Percentiles rank a stretch among this genome's conserved stretches.
Evolutionary conservation across 1,284 basidiomycete genomes (phyloP).

Genomic region (Cryptococcus wingfieldii): DNA sequence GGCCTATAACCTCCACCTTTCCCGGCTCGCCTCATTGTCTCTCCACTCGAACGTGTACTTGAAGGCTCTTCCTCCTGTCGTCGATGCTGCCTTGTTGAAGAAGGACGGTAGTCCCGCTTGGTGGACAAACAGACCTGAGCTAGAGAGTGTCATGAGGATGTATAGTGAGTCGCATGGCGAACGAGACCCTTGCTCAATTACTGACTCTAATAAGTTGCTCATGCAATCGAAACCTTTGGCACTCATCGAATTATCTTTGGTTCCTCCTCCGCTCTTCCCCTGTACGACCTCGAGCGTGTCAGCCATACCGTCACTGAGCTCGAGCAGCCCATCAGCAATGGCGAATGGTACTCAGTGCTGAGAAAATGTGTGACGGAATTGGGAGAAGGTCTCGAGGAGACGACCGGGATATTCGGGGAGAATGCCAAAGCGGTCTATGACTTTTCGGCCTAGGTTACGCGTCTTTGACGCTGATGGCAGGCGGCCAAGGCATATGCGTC

Average conservation of each 20-base stretch:
- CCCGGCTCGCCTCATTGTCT: conserved; percentile 68
- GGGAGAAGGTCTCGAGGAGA: conserved; percentile 68
- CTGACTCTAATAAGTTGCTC: conserved; percentile 18
- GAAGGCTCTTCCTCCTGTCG: conserved; percentile 73
- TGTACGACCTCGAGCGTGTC: conserved; percentile 10
- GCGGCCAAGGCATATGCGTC: too few species aligned
- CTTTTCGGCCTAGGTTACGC: neutral
- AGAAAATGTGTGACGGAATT: conserved; percentile 76
- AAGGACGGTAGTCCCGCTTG: conserved; percentile 39
- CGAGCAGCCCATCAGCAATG: conserved; percentile 52
- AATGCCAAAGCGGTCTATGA: conserved; percentile 32
- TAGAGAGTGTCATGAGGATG: conserved; percentile 78
- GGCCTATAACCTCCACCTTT: conserved; percentile 68
- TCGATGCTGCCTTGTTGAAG: conserved; percentile 53
- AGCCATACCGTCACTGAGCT: conserved; percentile 8
- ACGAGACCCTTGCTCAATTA: neutral
- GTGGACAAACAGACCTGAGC: conserved; percentile 58
- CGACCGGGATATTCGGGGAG: conserved; percentile 47
- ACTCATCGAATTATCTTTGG: conserved; percentile 59
- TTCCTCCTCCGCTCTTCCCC: conserved; percentile 50
- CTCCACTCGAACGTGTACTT: conserved; percentile 68
- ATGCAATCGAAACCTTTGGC: conserved; percentile 62
- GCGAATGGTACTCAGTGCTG: conserved; percentile 76
- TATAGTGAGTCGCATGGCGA: conserved; percentile 61
- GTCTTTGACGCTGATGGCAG: too few species aligned